phyloP scores from a whole-genome alignment of 306 rosid genomes.

The Fragaria ananassa region DNA sequence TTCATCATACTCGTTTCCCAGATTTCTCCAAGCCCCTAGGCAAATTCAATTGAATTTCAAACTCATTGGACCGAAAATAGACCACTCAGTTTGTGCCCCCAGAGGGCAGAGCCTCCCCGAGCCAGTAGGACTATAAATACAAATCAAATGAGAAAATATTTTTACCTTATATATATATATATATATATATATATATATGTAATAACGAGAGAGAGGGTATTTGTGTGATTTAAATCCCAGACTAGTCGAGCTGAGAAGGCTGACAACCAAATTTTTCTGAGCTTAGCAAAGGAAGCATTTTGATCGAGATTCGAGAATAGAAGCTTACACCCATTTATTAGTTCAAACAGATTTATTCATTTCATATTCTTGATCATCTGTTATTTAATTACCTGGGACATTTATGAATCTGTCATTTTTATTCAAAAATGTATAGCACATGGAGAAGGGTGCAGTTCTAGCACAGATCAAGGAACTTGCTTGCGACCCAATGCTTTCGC shows the following conservation, averaged over 20 bases:
- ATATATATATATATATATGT: no score
- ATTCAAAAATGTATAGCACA: conserved; percentile 21
- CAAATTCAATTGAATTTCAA: not conserved
- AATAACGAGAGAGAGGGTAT: no score
- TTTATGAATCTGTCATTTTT: conserved; percentile 16
- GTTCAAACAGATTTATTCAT: conserved; percentile 10
- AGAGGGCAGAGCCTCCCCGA: not conserved
- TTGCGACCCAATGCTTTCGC: conserved; percentile 5
- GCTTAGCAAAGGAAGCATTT: conserved; percentile 6
- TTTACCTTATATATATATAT: no score
- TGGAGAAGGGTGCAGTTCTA: conserved; percentile 36
- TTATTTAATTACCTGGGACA: not conserved
- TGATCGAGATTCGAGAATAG: conserved; percentile 53
- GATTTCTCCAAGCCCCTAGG: not conserved
- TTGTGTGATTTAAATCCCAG: no score
- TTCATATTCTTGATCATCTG: not conserved
- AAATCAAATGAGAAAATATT: not conserved
- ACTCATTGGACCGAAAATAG: conserved; percentile 5
- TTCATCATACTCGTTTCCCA: not conserved
- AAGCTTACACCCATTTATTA: conserved; percentile 36
- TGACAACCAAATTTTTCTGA: conserved; percentile 28
- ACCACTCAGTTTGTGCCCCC: not conserved
- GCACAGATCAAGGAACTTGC: conserved; percentile 30
- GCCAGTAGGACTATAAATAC: not conserved
- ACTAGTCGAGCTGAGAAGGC: not conserved